A percentile compares a stretch with the other conserved stretches of the same genome.
phyloP scores from a whole-genome alignment of 2,329 filamentous ascomycete species.

The Lasiodiplodia sp. region DNA sequence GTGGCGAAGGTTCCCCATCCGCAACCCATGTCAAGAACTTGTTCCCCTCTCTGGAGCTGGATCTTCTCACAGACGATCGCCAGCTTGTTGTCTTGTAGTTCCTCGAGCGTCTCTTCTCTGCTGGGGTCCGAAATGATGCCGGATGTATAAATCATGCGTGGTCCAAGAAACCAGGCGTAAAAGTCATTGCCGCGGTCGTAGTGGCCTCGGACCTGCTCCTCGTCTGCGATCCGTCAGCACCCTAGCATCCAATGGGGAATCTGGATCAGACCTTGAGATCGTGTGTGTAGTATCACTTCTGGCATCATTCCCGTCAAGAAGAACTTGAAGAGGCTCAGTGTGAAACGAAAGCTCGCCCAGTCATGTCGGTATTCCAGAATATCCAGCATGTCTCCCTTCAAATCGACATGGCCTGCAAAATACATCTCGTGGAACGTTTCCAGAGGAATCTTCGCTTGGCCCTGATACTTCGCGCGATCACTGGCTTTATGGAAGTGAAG shows the following conservation, averaged over 20 bases:
- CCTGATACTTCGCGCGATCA: constrained; percentile 72
- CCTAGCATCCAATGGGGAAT: neutral
- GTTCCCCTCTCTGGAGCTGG: constrained; percentile 79
- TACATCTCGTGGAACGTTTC: constrained; percentile 98
- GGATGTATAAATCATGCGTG: constrained; percentile 98
- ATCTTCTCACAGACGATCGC: constrained; percentile 97
- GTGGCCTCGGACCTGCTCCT: constrained; percentile 97
- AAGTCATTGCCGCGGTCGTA: constrained; percentile 99
- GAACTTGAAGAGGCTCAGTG: constrained; percentile 81
- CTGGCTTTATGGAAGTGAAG: constrained; percentile 75
- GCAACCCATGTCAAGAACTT: constrained; percentile 91
- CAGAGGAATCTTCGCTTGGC: constrained; percentile 82
- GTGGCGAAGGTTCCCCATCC: constrained; percentile 97
- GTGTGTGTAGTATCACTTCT: constrained; percentile 90
- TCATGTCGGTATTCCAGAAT: constrained; percentile 93
- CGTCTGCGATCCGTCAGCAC: constrained; percentile 63
- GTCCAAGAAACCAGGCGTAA: constrained; percentile 97
- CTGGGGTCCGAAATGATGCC: constrained; percentile 89
- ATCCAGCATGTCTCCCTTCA: constrained; percentile 92
- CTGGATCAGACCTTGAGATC: constrained; percentile 71
- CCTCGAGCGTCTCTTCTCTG: constrained; percentile 87
- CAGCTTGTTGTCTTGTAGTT: constrained; percentile 98
- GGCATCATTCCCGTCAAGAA: constrained; percentile 88
- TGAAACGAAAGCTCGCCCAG: constrained; percentile 95
- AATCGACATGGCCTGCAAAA: constrained; percentile 91